Evolutionary conservation across 768 basidiomycete species (phyloP).

Genomic region (Sutorius australiensis): DNA sequence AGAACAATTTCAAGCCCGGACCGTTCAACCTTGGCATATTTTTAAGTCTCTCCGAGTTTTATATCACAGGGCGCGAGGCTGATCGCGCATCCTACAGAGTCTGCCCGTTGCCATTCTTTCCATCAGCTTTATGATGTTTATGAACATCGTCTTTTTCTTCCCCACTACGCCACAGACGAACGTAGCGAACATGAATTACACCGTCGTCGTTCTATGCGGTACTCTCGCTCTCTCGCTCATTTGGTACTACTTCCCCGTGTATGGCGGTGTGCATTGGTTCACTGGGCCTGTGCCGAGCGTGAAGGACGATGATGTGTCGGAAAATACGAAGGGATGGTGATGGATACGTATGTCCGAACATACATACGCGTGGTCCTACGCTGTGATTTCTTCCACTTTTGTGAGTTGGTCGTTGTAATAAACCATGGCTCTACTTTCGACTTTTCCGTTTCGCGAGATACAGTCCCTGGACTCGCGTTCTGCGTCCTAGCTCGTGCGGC

Average conservation of each 20-base stretch:
- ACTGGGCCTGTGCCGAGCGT: constrained; percentile 58
- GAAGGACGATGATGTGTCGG: constrained; percentile 8
- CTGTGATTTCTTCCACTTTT: neutral
- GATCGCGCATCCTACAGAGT: constrained; percentile 38
- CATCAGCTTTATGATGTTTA: constrained; percentile 62
- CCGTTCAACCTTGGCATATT: constrained; percentile 45
- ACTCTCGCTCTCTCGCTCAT: constrained; percentile 50
- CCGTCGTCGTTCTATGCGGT: constrained; percentile 61
- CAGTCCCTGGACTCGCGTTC: no score
- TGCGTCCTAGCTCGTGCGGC: no score
- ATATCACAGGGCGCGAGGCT: neutral
- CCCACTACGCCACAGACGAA: constrained; percentile 48
- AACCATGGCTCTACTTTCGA: no score
- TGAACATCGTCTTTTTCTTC: constrained; percentile 61
- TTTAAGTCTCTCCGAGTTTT: constrained; percentile 25
- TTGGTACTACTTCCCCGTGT: constrained; percentile 68
- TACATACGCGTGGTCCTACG: neutral
- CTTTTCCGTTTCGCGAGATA: no score
- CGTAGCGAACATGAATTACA: constrained; percentile 64
- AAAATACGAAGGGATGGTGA: neutral
- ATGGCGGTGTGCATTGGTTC: constrained; percentile 73
- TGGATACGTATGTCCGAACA: no score
- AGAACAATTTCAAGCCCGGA: constrained; percentile 44
- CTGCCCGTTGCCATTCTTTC: constrained; percentile 51
- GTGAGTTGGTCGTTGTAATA: no score